Evolutionary conservation across 164 flowering plant species (phyloP), one percentile per base, ranked within the genome.

Genomic region (Chloranthus sessilifolius): DNA sequence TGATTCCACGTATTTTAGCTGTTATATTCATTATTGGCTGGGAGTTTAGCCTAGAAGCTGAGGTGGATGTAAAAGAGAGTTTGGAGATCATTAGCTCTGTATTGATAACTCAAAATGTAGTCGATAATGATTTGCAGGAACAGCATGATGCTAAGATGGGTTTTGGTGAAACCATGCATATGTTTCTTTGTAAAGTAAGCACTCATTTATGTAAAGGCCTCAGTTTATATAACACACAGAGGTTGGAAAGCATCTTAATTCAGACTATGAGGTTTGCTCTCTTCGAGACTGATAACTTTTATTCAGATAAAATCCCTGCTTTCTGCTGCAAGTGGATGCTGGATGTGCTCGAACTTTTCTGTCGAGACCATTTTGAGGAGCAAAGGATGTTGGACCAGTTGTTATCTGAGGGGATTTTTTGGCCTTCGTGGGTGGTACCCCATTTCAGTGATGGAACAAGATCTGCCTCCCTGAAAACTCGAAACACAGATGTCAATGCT

Each of bases 371-470:
- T 39, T 8, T 37, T 58, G 80, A 80, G 52, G 86, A 94, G 66
- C 89, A 86, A 59, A 47, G 39, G 39, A 40, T 89, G 46, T 60
- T 89, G 49, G 89, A 84, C 54, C 74, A 74, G 49, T 69, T 88
- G 55, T 66, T 86, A 21, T 58, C 65, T 34, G 65, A 69, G 51
- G 54, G 49, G 41, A 71, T 72, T 22, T 21, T 5, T 9, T 82
- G 95, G 95, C 88, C 95, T 42, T 50, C 59, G 53, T 83, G 85
- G 88, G 59, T 75, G 36, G 11, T 34, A 7, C 77, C 76, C 5
- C 59, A 66, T 57, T 46, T 41, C 17, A 56, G 50, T 38, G 15
- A 45, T 27, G 56, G 67, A 41, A 58, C 63, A 50, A 68, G 63
- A 67, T 50, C 50, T 23, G 55, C 64, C 14, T 23, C 35, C 12